Evolutionary conservation across 495 filamentous ascomycete genomes (phyloP).

Genomic region (Cenococcum geophilum): DNA sequence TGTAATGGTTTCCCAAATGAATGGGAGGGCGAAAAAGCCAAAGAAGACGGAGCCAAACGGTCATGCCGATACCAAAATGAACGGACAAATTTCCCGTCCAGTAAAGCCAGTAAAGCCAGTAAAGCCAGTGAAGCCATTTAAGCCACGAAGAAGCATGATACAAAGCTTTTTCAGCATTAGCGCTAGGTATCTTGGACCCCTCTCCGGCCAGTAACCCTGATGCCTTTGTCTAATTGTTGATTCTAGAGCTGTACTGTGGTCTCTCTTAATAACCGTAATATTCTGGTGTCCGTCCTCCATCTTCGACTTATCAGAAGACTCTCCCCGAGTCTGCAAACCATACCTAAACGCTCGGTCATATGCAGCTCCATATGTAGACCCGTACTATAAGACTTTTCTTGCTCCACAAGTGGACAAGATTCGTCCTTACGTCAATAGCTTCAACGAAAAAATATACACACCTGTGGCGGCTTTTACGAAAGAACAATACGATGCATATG

Average conservation of each 20-base stretch:
- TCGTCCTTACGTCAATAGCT: slow-evolving; percentile 62
- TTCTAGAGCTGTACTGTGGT: slow-evolving; percentile 74
- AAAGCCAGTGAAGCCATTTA: slow-evolving; percentile 9
- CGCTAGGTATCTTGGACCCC: slow-evolving; percentile 18
- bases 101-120: slow-evolving; percentile 2
- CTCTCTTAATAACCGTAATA: slow-evolving; percentile 67
- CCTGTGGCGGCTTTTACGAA: slow-evolving; percentile 61
- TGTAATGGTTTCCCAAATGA: slow-evolving; percentile 27
- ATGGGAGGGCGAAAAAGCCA: slow-evolving; percentile 24
- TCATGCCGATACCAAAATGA: slow-evolving; percentile 12
- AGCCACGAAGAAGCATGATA: slow-evolving; percentile 14
- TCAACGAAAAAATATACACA: slow-evolving; percentile 60
- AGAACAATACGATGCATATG: slow-evolving; percentile 60
- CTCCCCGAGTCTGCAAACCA: slow-evolving; percentile 76
- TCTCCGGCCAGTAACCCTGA: too few relatives aligned
- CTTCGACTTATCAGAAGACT: slow-evolving; percentile 58
- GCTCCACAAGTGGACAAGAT: slow-evolving; percentile 74
- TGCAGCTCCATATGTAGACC: slow-evolving; percentile 67
- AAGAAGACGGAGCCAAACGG: slow-evolving; percentile 24
- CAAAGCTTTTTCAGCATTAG: slow-evolving; percentile 19
- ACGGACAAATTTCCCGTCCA: slow-evolving; percentile 8
- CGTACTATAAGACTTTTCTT: slow-evolving; percentile 81
- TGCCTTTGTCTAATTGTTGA: too few relatives aligned
- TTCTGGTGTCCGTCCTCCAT: slow-evolving; percentile 74
- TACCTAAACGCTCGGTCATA: slow-evolving; percentile 66